Evolutionary conservation across 1,139 yeast species (phyloP), one percentile per base, ranked within the genome.

Genomic region (Candida pseudoviswanathii): DNA sequence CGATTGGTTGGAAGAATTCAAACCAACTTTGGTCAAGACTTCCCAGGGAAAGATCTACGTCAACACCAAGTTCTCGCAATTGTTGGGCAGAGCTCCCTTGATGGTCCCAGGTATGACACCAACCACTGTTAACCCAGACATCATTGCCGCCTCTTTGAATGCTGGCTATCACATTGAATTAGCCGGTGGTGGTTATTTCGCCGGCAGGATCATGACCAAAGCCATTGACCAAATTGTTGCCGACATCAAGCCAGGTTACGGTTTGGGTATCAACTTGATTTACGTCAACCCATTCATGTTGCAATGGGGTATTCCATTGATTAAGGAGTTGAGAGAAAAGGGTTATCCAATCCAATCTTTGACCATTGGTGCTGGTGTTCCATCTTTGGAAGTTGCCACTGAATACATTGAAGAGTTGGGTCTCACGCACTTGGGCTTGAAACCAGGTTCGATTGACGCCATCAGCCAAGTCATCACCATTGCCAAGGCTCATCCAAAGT

Each of bases 81-180:
- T 94, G 63, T 76, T 94, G 56, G 97, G 98, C 54, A 89, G 92
- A 73, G 94, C 99, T 54, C 99, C 99, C 54, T 77, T 94, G 59
- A 87, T 95, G 87, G 95, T 94, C 59, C 97, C 99, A 44, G 99
- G 99, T 77, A 94, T 94, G 99, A 94, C 99, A 39, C 99, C 99
- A 64, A 85, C 96, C 45, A 94, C 99, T 27, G 97, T 92, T 50
- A 86, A 90, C 59, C 94, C 99, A 45, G 94, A 89, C 54, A 91
- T 94, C 65, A 94, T 94, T 50, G 86, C 96, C 55, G 96, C 96
- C 38, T 85, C 97, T 34, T 81, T 91, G 65, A 92, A 92, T 66
- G 91, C 98, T 49, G 99, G 99, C 54, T 94, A 92, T 76, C 96
- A 91, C 66, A 90, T 94, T 65, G 99, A 94, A 77, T 80, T 94